Base-by-base conservation (phyloP, 2,329 filamentous ascomycete species). In the Aspergillus spinulosporus region DNA sequence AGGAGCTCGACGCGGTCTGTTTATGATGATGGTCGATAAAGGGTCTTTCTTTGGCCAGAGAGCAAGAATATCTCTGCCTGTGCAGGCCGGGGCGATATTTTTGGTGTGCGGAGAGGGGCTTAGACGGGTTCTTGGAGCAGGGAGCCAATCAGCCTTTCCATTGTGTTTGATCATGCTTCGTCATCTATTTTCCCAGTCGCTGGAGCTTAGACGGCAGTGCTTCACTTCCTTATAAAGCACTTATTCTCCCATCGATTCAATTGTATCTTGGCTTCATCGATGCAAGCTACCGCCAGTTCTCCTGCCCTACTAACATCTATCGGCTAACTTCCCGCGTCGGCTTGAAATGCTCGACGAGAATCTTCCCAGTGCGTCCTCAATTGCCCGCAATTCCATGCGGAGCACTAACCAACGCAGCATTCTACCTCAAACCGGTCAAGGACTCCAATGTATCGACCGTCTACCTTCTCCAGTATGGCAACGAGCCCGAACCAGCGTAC, bases 311-410 rank as follows among this genome's bases (percentile, higher is more conserved):
- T 34, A n/a, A 21, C 15, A 32, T 21, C 34, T 37, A 40, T 29
- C n/a, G 32, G 31, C 39, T 21, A 11, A 50, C 34, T 26, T 3
- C 42, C 14, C 11, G 49, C 12, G 29, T 31, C 26, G 31, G 14
- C 37, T 49, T 58, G 72, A 64, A 14, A 96, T 96, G 92, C 83
- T 96, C 67, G 92, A 96, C 85, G 90, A 95, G 73, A 96, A 92
- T 74, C 84, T 97, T n/a, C 92, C 92, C 54, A 91, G 82, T 83
- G 67, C 64, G 67, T 64, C 45, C 8, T 34, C 26, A 21, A 36
- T 29, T 14, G 34, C 9, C 12, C n/a, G 15, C 28, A 34, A 8
- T 3, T 15, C 21, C 57, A 8, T 49, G 37, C 36, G 29, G n/a
- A 26, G 32, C 63, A 52, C 55, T 64, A 54, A 68, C 59, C 15